phyloP scores from a whole-genome alignment of 805 yeast species.

The Maudiozyma serrabonitensis region DNA sequence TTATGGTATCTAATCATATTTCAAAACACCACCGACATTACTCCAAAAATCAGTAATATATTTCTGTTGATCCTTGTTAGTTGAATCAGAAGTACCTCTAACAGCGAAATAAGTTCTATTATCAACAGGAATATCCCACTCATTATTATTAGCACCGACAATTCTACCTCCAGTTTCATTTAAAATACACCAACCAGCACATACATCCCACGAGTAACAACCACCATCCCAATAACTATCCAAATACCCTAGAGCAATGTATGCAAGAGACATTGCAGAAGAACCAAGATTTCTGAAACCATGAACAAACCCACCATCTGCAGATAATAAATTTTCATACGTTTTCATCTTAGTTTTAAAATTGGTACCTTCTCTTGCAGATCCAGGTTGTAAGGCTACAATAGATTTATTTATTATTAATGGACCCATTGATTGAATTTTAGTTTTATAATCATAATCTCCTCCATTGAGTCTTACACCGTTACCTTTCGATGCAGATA shows the following conservation, averaged over 20 bases:
- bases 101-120: slow-evolving; percentile 46
- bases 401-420: slow-evolving; percentile 78
- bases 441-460: slow-evolving; percentile 45
- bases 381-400: slow-evolving; percentile 81
- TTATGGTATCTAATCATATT: slow-evolving; percentile 24
- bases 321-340: slow-evolving; percentile 72
- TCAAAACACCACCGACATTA: slow-evolving; percentile 39
- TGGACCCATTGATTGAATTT: slow-evolving; percentile 68
- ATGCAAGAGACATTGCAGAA: slow-evolving; percentile 53
- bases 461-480: slow-evolving; percentile 46
- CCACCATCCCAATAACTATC: slow-evolving; percentile 67
- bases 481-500: slow-evolving; percentile 43
- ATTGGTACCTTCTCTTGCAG: slow-evolving; percentile 79
- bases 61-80: slow-evolving; percentile 31
- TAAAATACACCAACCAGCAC: slow-evolving; percentile 59
- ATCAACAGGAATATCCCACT: slow-evolving; percentile 42
- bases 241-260: slow-evolving; percentile 48
- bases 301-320: slow-evolving; percentile 86
- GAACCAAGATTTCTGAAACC: slow-evolving; percentile 57
- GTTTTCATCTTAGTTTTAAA: slow-evolving; percentile 76
- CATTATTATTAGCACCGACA: slow-evolving; percentile 45
- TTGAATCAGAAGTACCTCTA: slow-evolving; percentile 34
- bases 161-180: slow-evolving; percentile 51
- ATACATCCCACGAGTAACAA: slow-evolving; percentile 61
- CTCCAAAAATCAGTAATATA: slow-evolving; percentile 46